A percentile compares a stretch with the other conserved stretches of the same genome.
phyloP scores from a whole-genome alignment of 768 basidiomycete species.

The Boletus rex-veris region DNA sequence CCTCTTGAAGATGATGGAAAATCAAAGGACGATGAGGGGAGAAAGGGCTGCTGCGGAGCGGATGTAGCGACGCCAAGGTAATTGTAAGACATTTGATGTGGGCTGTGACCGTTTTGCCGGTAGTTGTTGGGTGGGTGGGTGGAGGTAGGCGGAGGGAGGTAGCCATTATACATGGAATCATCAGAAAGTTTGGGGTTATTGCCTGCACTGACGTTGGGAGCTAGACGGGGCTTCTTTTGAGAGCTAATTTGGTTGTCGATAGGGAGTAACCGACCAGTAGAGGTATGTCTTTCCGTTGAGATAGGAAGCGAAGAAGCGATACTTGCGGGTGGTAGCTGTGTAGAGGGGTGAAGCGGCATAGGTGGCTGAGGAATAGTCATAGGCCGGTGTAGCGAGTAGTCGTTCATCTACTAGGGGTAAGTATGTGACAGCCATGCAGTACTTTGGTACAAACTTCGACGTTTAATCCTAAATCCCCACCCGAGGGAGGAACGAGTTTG shows the following conservation, averaged over 20 bases:
- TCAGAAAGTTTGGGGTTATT: conserved; percentile 27
- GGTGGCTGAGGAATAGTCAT: conserved; percentile 34
- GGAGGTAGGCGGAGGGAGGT: conserved; percentile 31
- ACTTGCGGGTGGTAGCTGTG: conserved; percentile 21
- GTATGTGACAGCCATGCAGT: neutral
- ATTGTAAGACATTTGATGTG: conserved; percentile 27
- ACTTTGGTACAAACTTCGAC: conserved; percentile 22
- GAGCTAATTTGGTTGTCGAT: conserved; percentile 20
- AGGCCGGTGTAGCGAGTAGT: conserved; percentile 29
- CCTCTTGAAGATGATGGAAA: conserved; percentile 30
- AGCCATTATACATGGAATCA: conserved; percentile 30
- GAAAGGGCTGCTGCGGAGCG: conserved; percentile 20
- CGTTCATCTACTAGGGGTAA: conserved; percentile 23
- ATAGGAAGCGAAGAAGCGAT: conserved; percentile 30
- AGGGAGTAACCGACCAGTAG: conserved; percentile 32
- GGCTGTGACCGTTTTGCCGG: conserved; percentile 27
- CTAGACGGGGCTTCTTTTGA: conserved; percentile 33
- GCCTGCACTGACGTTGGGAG: conserved; percentile 16
- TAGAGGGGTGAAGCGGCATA: conserved; percentile 29
- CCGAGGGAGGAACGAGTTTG: conserved; percentile 18
- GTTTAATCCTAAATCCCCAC: conserved; percentile 20
- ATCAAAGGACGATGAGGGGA: conserved; percentile 27
- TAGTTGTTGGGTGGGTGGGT: conserved; percentile 26
- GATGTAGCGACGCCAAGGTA: conserved; percentile 20
- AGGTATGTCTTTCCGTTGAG: conserved; percentile 33